These are phyloP conservation scores for Chenopodium berlandieri DNA, from an alignment of 148 eudicot species.

Conservation along the genomic window DNA sequence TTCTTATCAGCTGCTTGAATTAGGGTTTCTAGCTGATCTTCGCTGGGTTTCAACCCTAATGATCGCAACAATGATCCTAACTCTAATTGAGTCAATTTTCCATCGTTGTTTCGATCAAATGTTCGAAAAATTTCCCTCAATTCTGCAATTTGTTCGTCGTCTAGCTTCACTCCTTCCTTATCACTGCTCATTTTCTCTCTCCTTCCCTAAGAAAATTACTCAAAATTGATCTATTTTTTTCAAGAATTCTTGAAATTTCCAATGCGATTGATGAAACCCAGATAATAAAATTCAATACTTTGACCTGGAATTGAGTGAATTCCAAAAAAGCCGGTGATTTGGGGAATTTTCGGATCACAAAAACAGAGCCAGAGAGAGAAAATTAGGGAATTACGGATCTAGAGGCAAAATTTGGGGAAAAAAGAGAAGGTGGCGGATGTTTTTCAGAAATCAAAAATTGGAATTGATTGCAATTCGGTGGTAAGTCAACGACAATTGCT, in stretches of 20 bases:
- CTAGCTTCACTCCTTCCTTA: slow-evolving; percentile 36
- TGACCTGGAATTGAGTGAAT: slow-evolving; percentile 10
- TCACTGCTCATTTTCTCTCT: slow-evolving; percentile 28
- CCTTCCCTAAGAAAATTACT: no score
- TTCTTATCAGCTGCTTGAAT: slow-evolving; percentile 49
- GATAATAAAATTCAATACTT: neutral
- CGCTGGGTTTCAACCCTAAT: slow-evolving; percentile 42
- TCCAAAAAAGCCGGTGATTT: slow-evolving; percentile 17
- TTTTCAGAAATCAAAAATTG: slow-evolving; percentile 8
- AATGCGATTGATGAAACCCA: neutral
- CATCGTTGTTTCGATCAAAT: slow-evolving; percentile 48
- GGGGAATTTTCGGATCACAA: slow-evolving; percentile 17
- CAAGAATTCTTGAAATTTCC: neutral
- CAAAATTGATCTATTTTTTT: neutral
- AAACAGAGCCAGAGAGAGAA: neutral
- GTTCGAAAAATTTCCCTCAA: slow-evolving; percentile 44
- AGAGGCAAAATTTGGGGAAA: neutral
- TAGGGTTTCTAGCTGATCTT: slow-evolving; percentile 39
- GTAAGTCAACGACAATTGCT: slow-evolving; percentile 29
- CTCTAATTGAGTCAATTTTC: slow-evolving; percentile 44
- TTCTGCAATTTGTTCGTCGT: slow-evolving; percentile 48
- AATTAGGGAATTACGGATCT: slow-evolving; percentile 5
- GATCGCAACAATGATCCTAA: slow-evolving; percentile 44
- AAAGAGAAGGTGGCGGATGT: neutral
- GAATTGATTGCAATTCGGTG: slow-evolving; percentile 20